Percentiles rank a stretch among this genome's conserved stretches.
These are phyloP conservation scores for Pycnococcus provasolii DNA, from an alignment of 139 green algal species.

Conservation along the genomic window DNA sequence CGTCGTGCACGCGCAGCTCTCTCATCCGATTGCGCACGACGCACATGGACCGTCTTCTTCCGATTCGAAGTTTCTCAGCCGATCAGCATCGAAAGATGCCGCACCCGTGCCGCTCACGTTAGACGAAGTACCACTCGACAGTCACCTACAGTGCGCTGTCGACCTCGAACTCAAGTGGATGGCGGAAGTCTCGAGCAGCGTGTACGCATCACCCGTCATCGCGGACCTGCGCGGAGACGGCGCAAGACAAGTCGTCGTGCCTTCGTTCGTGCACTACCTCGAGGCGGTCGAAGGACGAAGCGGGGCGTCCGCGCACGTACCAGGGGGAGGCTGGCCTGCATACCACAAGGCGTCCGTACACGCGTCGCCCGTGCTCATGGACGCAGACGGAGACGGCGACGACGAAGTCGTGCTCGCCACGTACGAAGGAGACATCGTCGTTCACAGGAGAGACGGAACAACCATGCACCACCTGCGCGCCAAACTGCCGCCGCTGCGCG, in stretches of 20 bases:
- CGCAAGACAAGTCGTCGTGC: conserved; percentile 84
- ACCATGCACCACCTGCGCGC: conserved; percentile 20
- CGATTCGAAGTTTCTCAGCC: neutral
- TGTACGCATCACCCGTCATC: conserved; percentile 93
- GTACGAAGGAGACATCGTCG: conserved; percentile 84
- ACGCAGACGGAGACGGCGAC: conserved; percentile 74
- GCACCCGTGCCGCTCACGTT: neutral
- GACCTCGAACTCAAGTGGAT: conserved; percentile 79
- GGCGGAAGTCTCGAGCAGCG: conserved; percentile 57
- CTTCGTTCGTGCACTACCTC: conserved; percentile 80
- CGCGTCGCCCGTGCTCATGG: conserved; percentile 76
- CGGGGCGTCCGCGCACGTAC: conserved; percentile 48
- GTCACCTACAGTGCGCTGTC: conserved; percentile 25
- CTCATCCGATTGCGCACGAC: conserved; percentile 5
- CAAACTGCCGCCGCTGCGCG: conserved; percentile 51
- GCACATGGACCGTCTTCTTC: conserved; percentile 12
- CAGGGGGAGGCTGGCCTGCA: conserved; percentile 52
- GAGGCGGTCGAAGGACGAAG: conserved; percentile 75
- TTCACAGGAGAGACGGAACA: conserved; percentile 14
- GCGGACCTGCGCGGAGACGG: conserved; percentile 84
- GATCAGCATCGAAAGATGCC: neutral
- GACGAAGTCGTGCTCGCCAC: conserved; percentile 73
- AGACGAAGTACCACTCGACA: neutral
- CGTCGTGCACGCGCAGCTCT: conserved; percentile 14
- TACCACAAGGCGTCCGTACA: conserved; percentile 75